These are phyloP conservation scores for Aspergillus carlsbadensis DNA, from an alignment of 495 filamentous ascomycete species.

Conservation along the genomic window DNA sequence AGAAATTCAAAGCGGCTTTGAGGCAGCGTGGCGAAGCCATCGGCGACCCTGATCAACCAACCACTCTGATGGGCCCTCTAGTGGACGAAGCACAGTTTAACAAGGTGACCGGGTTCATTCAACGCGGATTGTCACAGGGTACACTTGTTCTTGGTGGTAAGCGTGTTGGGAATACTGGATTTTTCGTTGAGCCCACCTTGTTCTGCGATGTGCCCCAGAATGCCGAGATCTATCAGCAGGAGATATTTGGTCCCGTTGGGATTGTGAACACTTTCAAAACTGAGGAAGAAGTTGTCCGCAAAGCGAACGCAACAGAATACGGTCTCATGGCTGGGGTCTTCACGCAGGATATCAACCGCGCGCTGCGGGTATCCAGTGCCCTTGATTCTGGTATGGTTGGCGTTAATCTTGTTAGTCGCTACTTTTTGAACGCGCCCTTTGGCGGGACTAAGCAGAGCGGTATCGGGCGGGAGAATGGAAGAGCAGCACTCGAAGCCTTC, in stretches of 20 bases:
- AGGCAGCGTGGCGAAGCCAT: too few relatives aligned
- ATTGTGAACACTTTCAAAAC: neutral
- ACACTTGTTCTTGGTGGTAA: too few relatives aligned
- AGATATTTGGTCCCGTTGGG: neutral
- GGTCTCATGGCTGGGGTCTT: slow-evolving; percentile 42
- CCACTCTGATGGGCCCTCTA: too few relatives aligned
- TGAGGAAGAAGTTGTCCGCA: neutral
- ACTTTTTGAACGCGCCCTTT: slow-evolving; percentile 35
- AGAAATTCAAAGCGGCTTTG: too few relatives aligned
- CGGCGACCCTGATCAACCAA: too few relatives aligned
- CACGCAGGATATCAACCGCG: slow-evolving; percentile 45
- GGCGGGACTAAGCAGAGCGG: slow-evolving; percentile 54
- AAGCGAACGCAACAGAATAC: neutral
- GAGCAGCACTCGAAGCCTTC: slow-evolving; percentile 59
- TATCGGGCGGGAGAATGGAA: slow-evolving; percentile 71
- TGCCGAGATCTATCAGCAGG: too few relatives aligned
- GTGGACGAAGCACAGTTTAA: too few relatives aligned
- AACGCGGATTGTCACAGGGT: too few relatives aligned
- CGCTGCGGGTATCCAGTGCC: slow-evolving; percentile 38
- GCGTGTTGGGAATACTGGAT: too few relatives aligned
- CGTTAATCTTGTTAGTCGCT: slow-evolving; percentile 42
- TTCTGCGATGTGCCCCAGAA: too few relatives aligned
- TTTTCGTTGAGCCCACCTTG: too few relatives aligned
- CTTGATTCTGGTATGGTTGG: slow-evolving; percentile 45
- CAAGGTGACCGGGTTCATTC: too few relatives aligned